Conservation (phyloP, 176 grass and related monocot species). For the Musa schizocarpa region DNA sequence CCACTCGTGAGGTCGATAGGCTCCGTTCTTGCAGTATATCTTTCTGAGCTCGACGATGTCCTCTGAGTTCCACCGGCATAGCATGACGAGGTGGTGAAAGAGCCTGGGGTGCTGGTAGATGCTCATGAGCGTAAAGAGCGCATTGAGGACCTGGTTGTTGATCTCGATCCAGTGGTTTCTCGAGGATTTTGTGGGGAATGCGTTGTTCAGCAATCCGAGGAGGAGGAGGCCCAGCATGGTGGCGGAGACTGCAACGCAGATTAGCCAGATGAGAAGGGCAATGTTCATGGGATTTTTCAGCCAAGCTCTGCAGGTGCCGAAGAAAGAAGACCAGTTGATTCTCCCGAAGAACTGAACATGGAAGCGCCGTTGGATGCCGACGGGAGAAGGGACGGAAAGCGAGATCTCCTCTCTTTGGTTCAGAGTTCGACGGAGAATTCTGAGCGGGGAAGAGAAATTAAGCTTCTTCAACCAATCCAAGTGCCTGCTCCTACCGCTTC, state of each 20-base stretch:
- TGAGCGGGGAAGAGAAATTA: neutral
- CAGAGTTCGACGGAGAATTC: neutral
- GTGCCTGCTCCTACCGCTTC: neutral
- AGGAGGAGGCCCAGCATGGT: conserved; percentile 8
- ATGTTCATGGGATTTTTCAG: conserved; percentile 1
- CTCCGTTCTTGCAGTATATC: conserved; percentile 7
- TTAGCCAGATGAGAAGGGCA: conserved; percentile 3
- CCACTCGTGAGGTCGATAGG: neutral
- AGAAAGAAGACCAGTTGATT: neutral
- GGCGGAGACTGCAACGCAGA: conserved; percentile 1
- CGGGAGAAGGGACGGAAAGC: neutral
- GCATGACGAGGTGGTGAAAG: conserved; percentile 6
- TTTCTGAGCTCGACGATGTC: conserved; percentile 2
- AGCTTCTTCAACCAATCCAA: neutral
- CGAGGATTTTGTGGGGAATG: neutral
- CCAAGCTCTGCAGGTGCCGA: neutral
- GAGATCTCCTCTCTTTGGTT: neutral
- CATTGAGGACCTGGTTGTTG: conserved; percentile 17
- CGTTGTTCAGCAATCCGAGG: neutral
- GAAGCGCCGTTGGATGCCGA: neutral
- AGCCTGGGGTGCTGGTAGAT: conserved; percentile 8
- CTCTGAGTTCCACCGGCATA: conserved; percentile 3
- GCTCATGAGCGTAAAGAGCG: conserved; percentile 15
- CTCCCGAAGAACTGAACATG: neutral
- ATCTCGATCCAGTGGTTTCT: conserved; percentile 6